Evolutionary conservation across 2,329 filamentous ascomycete genomes (phyloP).

Genomic region (Emergomyces orientalis): DNA sequence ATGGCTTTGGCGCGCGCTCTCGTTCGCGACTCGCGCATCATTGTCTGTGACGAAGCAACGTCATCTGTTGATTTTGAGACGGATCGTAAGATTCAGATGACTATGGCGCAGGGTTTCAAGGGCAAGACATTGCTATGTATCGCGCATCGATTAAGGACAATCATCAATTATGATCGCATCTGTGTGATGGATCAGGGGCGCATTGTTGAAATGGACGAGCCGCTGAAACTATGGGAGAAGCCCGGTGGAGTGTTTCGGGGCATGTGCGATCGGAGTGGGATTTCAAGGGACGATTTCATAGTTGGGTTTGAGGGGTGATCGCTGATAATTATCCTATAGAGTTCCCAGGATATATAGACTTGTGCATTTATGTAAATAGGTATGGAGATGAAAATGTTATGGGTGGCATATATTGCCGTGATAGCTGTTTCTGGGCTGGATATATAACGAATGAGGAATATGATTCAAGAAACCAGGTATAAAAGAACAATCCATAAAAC

Average conservation of each 20-base stretch:
- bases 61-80: conserved; percentile 92
- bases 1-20: conserved; percentile 90
- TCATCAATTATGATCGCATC: conserved; percentile 89
- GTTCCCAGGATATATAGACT: neutral
- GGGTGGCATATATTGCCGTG: neutral
- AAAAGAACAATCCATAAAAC: neutral
- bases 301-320: neutral
- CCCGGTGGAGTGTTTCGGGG: conserved; percentile 68
- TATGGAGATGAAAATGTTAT: neutral
- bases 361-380: neutral
- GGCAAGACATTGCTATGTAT: conserved; percentile 88
- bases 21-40: conserved; percentile 79
- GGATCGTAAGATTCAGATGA: conserved; percentile 86
- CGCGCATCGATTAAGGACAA: conserved; percentile 82
- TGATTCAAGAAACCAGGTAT: neutral
- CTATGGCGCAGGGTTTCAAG: conserved; percentile 74
- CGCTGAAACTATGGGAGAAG: conserved; percentile 59
- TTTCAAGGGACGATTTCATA: conserved; percentile 41
- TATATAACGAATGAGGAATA: neutral
- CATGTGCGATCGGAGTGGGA: conserved; percentile 85
- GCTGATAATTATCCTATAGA: neutral
- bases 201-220: conserved; percentile 80
- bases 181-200: conserved; percentile 87
- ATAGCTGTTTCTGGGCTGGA: neutral
- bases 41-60: conserved; percentile 94